These are phyloP conservation scores for Gossypium stocksii DNA, from an alignment of 345 rosid species.

Conservation along the genomic window DNA sequence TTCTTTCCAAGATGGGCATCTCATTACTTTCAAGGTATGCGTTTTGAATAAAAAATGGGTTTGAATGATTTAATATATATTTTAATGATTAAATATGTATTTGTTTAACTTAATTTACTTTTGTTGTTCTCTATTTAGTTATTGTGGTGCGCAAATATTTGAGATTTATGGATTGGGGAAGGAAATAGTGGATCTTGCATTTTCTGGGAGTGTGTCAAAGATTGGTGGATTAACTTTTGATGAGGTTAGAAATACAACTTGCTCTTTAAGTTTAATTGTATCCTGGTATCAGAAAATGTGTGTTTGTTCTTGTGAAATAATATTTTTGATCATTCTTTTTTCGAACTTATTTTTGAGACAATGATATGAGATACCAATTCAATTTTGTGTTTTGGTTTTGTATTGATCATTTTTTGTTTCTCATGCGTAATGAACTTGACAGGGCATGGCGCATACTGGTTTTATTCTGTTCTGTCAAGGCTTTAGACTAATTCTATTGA, in stretches of 20 bases:
- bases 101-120: slow-evolving; percentile 22
- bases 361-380: background rate
- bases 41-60: slow-evolving; percentile 14
- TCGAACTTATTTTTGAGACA: background rate
- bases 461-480: background rate
- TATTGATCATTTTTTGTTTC: background rate
- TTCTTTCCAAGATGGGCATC: slow-evolving; percentile 98
- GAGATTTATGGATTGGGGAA: slow-evolving; percentile 92
- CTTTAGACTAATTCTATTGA: background rate
- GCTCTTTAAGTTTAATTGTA: background rate
- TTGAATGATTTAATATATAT: slow-evolving; percentile 1
- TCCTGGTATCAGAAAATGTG: background rate
- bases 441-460: background rate
- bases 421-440: background rate
- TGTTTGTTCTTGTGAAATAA: slow-evolving; percentile 8
- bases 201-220: slow-evolving; percentile 78
- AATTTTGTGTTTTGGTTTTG: background rate
- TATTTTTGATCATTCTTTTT: background rate
- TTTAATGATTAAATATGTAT: background rate
- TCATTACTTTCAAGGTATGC: slow-evolving; percentile 89
- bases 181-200: slow-evolving; percentile 81
- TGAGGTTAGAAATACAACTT: slow-evolving; percentile 53
- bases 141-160: slow-evolving; percentile 98
- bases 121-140: slow-evolving; percentile 46
- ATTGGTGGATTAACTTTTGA: slow-evolving; percentile 89